Percentiles rank a stretch among this genome's conserved stretches.
phyloP scores from a whole-genome alignment of 371 early-diverging fungal species.

The Capillidium heterosporum region DNA sequence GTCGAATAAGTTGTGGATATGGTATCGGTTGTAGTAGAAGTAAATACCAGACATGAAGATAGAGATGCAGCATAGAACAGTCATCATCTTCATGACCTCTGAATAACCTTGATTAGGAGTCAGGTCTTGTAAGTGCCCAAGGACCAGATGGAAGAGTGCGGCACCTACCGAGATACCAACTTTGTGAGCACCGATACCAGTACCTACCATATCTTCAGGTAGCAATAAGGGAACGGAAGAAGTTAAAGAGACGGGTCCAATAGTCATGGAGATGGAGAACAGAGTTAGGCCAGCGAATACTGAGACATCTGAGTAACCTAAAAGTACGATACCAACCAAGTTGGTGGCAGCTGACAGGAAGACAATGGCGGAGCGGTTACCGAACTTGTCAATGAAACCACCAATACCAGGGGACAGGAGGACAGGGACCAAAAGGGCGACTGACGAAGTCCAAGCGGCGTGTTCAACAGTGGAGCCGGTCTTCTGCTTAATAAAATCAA shows the following conservation, averaged over 20 bases:
- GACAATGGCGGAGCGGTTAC: constrained; percentile 7
- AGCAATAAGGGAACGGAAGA: constrained; percentile 43
- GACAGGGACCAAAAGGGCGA: constrained; percentile 28
- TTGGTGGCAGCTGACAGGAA: not conserved
- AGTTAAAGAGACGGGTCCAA: constrained; percentile 44
- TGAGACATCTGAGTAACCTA: constrained; percentile 26
- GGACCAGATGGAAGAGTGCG: not conserved
- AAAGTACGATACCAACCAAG: constrained; percentile 12
- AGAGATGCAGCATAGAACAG: not conserved
- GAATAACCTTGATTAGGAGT: not conserved
- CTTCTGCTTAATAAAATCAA: constrained; percentile 6
- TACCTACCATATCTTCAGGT: constrained; percentile 33
- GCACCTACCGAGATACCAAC: not conserved
- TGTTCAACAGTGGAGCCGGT: constrained; percentile 18
- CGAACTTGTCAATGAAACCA: constrained; percentile 26
- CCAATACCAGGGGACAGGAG: constrained; percentile 32
- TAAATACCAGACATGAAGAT: not conserved
- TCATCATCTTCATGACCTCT: not conserved
- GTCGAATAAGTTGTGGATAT: not conserved
- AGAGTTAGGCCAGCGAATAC: constrained; percentile 37
- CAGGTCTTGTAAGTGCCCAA: not conserved
- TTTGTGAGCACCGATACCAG: constrained; percentile 39
- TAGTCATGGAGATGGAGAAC: constrained; percentile 38
- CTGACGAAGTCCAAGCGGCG: constrained; percentile 29
- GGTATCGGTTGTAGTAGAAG: not conserved